Evolutionary conservation across 192 early-diverging fungal species (phyloP), one percentile per base, ranked within the genome.

Genomic region (Kickxella alabastrina): DNA sequence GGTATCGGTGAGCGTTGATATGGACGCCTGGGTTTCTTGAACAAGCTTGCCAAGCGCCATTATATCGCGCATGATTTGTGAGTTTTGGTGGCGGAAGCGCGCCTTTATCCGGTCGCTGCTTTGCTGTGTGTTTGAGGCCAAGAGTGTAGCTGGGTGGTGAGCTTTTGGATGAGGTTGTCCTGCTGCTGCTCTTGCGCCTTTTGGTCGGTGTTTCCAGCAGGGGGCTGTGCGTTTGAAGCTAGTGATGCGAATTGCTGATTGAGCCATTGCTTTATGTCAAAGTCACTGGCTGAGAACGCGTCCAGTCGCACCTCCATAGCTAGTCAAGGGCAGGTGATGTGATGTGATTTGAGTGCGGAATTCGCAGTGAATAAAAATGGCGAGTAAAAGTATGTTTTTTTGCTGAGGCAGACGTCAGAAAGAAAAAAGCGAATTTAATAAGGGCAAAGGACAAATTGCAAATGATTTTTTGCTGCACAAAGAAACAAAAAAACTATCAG

Each of bases 41-140:
- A 75, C 65, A 4, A 62, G 59, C 50, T 49, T 55, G 1, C 41
- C 45, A 26, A 75, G 52, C 0, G 59, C 54, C 3, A 65, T 43
- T 18, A 68, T 54, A 49, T 75, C 71, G 23, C 71, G 71, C 12
- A 48, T 39, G 13, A 68, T 62, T 49, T 67, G 64, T 4, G 64
- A 43, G 6, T 52, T 60, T 36, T 75, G 71, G 52, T 67, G 58
- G 8, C 71, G 50, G 39, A 75, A 63, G 6, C 71, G 64, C n/a
- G 71, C 65, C 43, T 68, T 67, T 29, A 68, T 59, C 12, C 71
- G 40, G 56, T 75, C 71, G 57, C 50, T 75, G 41, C 55, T 58
- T 22, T 75, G 71, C 37, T 75, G 71, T 1, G 71, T 49, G 23
- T 54, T 67, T 3, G 71, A 67, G 0, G 71, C 71, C 18, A 75